These are phyloP conservation scores for Aschersonia sp. DNA, from an alignment of 2,329 filamentous ascomycete species.

Conservation along the genomic window DNA sequence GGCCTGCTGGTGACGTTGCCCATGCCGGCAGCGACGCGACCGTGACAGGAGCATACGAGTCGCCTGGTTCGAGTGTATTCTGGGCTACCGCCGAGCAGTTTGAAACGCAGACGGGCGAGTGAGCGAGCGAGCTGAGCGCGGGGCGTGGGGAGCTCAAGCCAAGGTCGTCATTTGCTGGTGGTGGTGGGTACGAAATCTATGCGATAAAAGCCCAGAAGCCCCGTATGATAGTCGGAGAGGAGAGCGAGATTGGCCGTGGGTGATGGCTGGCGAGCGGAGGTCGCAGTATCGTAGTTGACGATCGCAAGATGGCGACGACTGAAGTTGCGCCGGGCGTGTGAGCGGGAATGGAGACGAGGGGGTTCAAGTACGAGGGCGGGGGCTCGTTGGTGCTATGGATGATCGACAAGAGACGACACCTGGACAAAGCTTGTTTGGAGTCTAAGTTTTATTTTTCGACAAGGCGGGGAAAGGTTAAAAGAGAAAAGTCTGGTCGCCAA, in stretches of 20 bases:
- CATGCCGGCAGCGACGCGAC: slow-evolving; percentile 43
- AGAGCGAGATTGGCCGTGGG: not conserved
- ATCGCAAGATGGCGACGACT: too few species aligned
- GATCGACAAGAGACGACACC: not conserved
- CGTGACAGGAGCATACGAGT: slow-evolving; percentile 4
- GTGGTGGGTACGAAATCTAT: slow-evolving; percentile 1
- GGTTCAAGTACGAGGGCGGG: too few species aligned
- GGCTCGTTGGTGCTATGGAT: not conserved
- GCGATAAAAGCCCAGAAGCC: not conserved
- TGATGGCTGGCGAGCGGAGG: too few species aligned
- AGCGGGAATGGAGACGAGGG: not conserved
- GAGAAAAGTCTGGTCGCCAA: too few species aligned
- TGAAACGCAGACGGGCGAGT: not conserved
- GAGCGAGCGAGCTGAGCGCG: slow-evolving; percentile 5
- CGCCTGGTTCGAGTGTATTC: not conserved
- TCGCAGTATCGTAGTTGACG: too few species aligned
- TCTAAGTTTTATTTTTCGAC: too few species aligned
- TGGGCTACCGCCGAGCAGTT: not conserved
- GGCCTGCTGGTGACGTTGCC: slow-evolving; percentile 81
- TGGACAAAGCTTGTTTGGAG: not conserved
- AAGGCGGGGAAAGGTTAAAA: too few species aligned
- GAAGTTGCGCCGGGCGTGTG: not conserved
- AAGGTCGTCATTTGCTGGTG: slow-evolving; percentile 4
- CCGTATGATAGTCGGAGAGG: not conserved
- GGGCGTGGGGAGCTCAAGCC: slow-evolving; percentile 3